phyloP scores from a whole-genome alignment of 1,284 basidiomycete genomes.

The Gymnopus androsaceus region DNA sequence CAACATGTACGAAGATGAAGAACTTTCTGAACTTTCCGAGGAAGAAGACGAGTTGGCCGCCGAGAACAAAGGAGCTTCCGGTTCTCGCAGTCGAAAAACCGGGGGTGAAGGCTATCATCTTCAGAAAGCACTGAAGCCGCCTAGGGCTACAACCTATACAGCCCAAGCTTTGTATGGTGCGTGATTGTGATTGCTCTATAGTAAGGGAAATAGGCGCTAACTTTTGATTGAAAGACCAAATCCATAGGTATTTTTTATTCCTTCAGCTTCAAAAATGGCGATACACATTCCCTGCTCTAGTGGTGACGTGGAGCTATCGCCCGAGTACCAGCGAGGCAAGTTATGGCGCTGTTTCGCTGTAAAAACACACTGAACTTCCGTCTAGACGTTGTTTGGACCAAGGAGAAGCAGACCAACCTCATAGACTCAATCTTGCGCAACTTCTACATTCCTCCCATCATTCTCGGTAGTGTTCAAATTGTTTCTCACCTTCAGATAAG shows the following conservation, averaged over 20 bases:
- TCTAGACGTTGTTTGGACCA: slow-evolving; percentile 27
- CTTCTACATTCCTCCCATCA: slow-evolving; percentile 69
- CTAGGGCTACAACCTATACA: slow-evolving; percentile 68
- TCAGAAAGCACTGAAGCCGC: slow-evolving; percentile 56
- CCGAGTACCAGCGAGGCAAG: slow-evolving; percentile 74
- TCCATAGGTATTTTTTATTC: no score
- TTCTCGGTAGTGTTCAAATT: slow-evolving; percentile 53
- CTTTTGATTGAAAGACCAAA: slow-evolving; percentile 51
- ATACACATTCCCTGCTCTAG: no score
- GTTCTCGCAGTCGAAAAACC: slow-evolving; percentile 2
- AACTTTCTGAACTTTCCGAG: slow-evolving; percentile 38
- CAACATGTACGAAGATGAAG: slow-evolving; percentile 27
- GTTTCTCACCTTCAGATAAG: neutral
- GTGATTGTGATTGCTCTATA: slow-evolving; percentile 17
- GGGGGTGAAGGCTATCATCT: slow-evolving; percentile 46
- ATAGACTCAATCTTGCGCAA: slow-evolving; percentile 28
- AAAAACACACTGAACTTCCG: neutral
- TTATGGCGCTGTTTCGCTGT: neutral
- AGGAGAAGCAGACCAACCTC: slow-evolving; percentile 26
- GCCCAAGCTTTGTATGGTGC: slow-evolving; percentile 66
- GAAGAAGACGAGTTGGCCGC: slow-evolving; percentile 14
- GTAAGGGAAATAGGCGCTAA: neutral
- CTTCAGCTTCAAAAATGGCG: no score
- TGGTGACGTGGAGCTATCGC: no score
- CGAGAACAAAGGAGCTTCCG: slow-evolving; percentile 18